Evolutionary conservation across 225 moss, liverwort and hornwort species (phyloP), one percentile per base, ranked within the genome.

Genomic region (Physcomitrellopsis africana): DNA sequence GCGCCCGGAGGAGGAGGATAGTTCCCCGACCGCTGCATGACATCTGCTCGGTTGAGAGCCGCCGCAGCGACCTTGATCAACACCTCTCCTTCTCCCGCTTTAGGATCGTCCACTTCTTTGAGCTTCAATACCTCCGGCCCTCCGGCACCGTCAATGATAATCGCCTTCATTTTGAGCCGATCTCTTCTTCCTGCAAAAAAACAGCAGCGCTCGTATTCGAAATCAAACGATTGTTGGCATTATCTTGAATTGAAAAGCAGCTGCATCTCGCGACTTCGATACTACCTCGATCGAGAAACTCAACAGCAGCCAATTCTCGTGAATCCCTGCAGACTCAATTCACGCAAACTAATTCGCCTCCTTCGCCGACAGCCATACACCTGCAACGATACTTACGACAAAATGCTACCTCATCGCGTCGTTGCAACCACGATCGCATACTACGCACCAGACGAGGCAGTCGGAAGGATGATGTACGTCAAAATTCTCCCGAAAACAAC

Each of bases 121-220:
- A 93, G 63, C 85, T 93, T 81, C 81, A 93, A 67, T 12, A 93
- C 93, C 17, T 93, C 89, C 0, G 93, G 93, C 0, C 91, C 93
- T 46, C 93, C 93, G 5, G 84, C 65, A 58, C 80, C 83, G 16
- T 85, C 75, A 27, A 91, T 93, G 10, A 90, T 72, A 1, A 93
- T 75, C 1, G 82, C 93, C 84, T 87, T 93, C 93, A 93, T 93
- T 67, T 69, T 67, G 42, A 7, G 4, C 32, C 3, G 32, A 37
- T 37, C 32, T 7, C 22, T 32, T 45, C 2, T 41, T 13, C 46
- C 72, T 49, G 15, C 18, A 18, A 47, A 3, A 46, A 3, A 1
- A 1, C 32, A 37, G 32, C 7, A 37, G 32, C 32, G 5, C 32
- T 37, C 1, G 32, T 37, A 5, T 37, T 37, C 1, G 32, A 37